Conservation (phyloP, 2,329 filamentous ascomycete species). For the Fusarium sp. region DNA sequence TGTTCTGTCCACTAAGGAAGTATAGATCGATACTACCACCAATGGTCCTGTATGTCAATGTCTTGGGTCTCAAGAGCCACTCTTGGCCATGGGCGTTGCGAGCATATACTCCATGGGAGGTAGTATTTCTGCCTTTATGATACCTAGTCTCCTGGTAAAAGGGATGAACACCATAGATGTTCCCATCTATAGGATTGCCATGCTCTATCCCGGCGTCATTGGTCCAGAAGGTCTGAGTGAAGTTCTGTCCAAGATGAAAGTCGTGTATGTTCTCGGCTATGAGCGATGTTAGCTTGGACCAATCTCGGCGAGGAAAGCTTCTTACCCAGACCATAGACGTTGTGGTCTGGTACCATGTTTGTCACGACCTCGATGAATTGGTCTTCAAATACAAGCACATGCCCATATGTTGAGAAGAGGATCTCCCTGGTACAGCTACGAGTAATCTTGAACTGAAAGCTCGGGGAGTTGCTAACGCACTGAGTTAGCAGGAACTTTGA, state of each 20-base stretch:
- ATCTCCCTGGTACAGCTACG: slow-evolving; percentile 1
- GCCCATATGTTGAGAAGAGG: neutral
- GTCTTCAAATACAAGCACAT: slow-evolving; percentile 5
- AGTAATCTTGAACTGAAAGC: neutral
- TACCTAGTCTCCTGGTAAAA: slow-evolving; percentile 6
- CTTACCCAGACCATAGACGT: slow-evolving; percentile 1
- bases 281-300: neutral
- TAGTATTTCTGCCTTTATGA: neutral
- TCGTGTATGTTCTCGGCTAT: slow-evolving; percentile 10
- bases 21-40: slow-evolving; percentile 7
- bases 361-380: slow-evolving; percentile 2
- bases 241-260: slow-evolving; percentile 3
- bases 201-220: slow-evolving; percentile 6
- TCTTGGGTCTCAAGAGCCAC: neutral
- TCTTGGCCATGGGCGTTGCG: slow-evolving; percentile 3
- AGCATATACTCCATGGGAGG: slow-evolving; percentile 2
- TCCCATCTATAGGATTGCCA: neutral
- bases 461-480: neutral
- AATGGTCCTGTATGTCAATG: neutral
- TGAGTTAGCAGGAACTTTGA: no score
- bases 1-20: slow-evolving; percentile 5
- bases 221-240: slow-evolving; percentile 6
- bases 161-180: slow-evolving; percentile 1
- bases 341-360: neutral
- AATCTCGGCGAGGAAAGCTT: rapidly evolving